phyloP scores from a whole-genome alignment of 2,329 filamentous ascomycete species.

The Cladophialophora bantiana region DNA sequence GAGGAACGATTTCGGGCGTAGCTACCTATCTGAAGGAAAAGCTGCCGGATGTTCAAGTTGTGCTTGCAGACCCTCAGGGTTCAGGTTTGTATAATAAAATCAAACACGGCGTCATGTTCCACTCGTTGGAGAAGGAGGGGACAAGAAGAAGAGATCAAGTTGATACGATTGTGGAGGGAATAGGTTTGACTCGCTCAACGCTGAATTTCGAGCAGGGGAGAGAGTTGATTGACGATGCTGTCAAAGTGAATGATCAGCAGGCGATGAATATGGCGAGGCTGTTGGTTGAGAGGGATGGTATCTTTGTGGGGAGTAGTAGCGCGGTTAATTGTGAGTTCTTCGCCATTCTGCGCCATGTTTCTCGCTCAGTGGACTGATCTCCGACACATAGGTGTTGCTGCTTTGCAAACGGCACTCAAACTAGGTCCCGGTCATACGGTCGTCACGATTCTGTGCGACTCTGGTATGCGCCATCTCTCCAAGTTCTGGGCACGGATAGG shows the following conservation, averaged over 20 bases:
- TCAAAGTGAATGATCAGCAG: conserved; percentile 86
- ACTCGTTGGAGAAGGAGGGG: conserved; percentile 84
- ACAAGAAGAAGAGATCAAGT: conserved; percentile 89
- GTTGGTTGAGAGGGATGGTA: conserved; percentile 92
- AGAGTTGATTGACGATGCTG: conserved; percentile 86
- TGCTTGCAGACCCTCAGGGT: conserved; percentile 92
- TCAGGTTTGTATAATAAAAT: conserved; percentile 93
- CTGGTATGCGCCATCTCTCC: conserved; percentile 60
- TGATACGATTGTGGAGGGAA: conserved; percentile 93
- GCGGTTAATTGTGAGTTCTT: conserved; percentile 81
- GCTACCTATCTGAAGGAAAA: conserved; percentile 80
- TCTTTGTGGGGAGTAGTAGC: conserved; percentile 93
- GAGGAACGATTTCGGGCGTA: conserved; percentile 89
- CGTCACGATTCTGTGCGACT: conserved; percentile 59
- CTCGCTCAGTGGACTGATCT: conserved; percentile 19
- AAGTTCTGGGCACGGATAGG: conserved; percentile 59
- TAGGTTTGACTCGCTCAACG: conserved; percentile 94
- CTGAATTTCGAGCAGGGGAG: conserved; percentile 88
- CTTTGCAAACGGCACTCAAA: conserved; percentile 54
- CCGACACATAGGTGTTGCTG: conserved; percentile 52
- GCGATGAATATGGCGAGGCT: conserved; percentile 93
- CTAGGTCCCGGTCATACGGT: conserved; percentile 58
- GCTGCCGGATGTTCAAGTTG: conserved; percentile 69
- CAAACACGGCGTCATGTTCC: conserved; percentile 95
- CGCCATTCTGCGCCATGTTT: background rate